Base-by-base conservation (phyloP, 768 basidiomycete genomes). In the Suillus hirtellus region DNA sequence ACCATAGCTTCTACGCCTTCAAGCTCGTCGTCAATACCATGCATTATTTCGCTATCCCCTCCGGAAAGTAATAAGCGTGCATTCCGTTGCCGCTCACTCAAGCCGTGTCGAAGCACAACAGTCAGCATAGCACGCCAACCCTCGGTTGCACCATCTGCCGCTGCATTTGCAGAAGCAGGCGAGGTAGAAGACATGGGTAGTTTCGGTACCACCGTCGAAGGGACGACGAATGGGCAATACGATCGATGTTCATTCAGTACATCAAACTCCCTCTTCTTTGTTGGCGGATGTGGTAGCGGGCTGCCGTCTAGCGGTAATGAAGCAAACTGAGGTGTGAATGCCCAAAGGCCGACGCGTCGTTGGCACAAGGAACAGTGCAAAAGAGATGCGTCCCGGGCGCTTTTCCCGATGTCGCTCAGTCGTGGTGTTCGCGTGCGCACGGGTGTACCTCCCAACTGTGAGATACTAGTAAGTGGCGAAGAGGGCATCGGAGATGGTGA, bases 61-160 rank as follows among this genome's bases (percentile, higher is more conserved):
- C 62, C 53, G 17, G 47, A 61, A 27, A 65, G 53, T 38, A 63
- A 59, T 67, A 75, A 76, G 38, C 78, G 81, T 65, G 65, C 67
- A 58, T 67, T 49, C 54, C 84, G 84, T 66, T 79, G 79, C 65
- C 85, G 82, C 68, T 87, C 84, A 10, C 83, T 82, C 72, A 87
- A 78, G 7, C 88, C 88, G 68, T 89, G 84, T 27, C 92, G 83
- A 59, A 87, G 73, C 19, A 92, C 79, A 27, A 90, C 82, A 8
- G 83, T 82, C 63, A 93, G 73, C n/a, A 91, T 86, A 12, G 92
- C 92, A 42, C 88, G 80, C 92, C 92, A 94, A 17, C 92, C 92
- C 70, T 94, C 92, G 31, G 89, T 62, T 4, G 79, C 75, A 8
- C 66, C 68, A 42, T 63, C 40, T 19, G 52, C 56, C 5, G 11